Conservation (phyloP, 805 yeast species). For the Pichia gijzeniarum region DNA sequence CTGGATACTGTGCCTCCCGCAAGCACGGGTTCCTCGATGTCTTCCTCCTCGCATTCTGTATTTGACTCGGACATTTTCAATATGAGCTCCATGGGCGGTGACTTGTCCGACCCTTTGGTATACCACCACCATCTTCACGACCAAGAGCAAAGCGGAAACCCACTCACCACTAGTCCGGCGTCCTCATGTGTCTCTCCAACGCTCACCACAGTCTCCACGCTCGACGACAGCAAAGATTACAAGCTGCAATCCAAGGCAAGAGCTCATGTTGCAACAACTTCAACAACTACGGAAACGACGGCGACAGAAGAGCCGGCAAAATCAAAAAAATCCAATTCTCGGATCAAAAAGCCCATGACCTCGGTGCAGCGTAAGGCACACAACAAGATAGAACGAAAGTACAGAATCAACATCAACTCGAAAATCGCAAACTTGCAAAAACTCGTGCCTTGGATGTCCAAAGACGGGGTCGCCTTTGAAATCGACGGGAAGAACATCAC, state of each 20-base stretch:
- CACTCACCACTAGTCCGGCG: too few species aligned
- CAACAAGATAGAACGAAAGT: conserved; percentile 64
- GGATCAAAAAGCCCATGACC: conserved; percentile 27
- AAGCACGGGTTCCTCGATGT: not conserved
- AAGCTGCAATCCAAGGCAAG: not conserved
- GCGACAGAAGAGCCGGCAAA: not conserved
- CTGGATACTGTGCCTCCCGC: too few species aligned
- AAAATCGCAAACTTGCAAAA: conserved; percentile 63
- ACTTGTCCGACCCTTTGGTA: too few species aligned
- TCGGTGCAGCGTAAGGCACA: conserved; percentile 58
- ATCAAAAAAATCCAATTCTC: conserved; percentile 3
- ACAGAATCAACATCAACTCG: conserved; percentile 64
- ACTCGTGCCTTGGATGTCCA: conserved; percentile 61
- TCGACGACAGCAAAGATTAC: not conserved
- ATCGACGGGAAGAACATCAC: conserved; percentile 8
- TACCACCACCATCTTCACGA: too few species aligned
- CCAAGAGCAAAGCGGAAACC: too few species aligned
- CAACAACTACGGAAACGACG: not conserved
- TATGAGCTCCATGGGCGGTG: too few species aligned
- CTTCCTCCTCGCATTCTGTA: not conserved
- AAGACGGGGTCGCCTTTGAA: conserved; percentile 58
- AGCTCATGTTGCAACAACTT: not conserved
- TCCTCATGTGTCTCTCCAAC: conserved; percentile 11
- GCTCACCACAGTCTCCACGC: not conserved
- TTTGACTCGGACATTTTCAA: too few species aligned